A percentile compares a stretch with the other conserved stretches of the same genome.
These are phyloP conservation scores for Chaetoceros tenuissimus DNA, from an alignment of 108 stramenopile genomes.

Conservation along the genomic window DNA sequence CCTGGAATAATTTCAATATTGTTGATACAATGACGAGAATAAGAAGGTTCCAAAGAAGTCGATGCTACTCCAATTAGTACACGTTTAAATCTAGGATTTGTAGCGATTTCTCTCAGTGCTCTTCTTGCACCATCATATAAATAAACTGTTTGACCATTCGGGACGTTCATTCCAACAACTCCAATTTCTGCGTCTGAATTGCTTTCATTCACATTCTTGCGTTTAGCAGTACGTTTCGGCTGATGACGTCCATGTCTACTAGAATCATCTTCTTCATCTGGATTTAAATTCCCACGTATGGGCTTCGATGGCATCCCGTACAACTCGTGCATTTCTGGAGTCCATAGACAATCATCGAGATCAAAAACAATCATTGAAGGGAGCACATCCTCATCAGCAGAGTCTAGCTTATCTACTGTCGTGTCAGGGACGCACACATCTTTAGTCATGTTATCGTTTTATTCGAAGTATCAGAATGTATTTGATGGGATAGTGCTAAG, in stretches of 20 bases:
- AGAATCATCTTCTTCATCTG: too few species aligned
- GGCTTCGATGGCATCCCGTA: constrained; percentile 37
- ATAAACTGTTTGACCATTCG: constrained; percentile 22
- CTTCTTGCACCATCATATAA: constrained; percentile 36
- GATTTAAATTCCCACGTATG: constrained; percentile 37
- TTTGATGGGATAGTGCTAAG: too few species aligned
- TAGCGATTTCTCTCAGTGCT: constrained; percentile 33
- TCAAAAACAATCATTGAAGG: constrained; percentile 68
- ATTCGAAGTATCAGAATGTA: too few species aligned
- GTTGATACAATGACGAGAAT: constrained; percentile 37
- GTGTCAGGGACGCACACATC: too few species aligned
- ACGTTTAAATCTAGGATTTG: constrained; percentile 31
- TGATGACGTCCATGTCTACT: constrained; percentile 4
- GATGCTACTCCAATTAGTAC: constrained; percentile 43
- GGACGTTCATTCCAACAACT: constrained; percentile 22
- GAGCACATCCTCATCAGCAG: too few species aligned
- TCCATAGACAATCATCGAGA: constrained; percentile 63
- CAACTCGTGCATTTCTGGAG: constrained; percentile 68
- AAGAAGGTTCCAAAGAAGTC: constrained; percentile 49
- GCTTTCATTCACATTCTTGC: too few species aligned
- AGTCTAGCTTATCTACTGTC: background rate
- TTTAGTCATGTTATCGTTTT: too few species aligned
- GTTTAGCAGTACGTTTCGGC: background rate
- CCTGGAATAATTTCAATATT: constrained; percentile 51
- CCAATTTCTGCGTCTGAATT: constrained; percentile 12